Percentiles rank a stretch among this genome's conserved stretches.
These are phyloP conservation scores for Globisporangium acanthophoron DNA, from an alignment of 352 stramenopile genomes.

Conservation along the genomic window DNA sequence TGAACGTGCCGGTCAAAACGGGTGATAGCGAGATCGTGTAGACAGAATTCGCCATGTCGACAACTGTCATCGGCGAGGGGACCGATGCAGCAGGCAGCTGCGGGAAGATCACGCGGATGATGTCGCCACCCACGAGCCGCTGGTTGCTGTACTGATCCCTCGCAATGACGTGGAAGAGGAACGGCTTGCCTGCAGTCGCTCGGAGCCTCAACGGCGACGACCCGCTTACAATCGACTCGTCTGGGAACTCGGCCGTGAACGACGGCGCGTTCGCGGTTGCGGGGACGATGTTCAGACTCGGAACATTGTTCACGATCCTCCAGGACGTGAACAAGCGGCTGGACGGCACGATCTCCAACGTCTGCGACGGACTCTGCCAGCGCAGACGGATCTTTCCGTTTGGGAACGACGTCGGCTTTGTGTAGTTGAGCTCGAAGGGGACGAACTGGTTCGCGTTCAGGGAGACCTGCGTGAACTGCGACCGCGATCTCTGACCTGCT, in stretches of 20 bases:
- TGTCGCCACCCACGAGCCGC: slow-evolving; percentile 26
- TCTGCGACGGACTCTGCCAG: slow-evolving; percentile 56
- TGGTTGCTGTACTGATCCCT: slow-evolving; percentile 38
- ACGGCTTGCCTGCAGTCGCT: slow-evolving; percentile 13
- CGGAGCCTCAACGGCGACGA: not conserved
- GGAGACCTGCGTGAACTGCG: slow-evolving; percentile 11
- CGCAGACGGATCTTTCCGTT: slow-evolving; percentile 32
- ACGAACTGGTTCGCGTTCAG: slow-evolving; percentile 36
- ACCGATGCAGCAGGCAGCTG: slow-evolving; percentile 14
- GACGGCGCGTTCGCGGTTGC: slow-evolving; percentile 18
- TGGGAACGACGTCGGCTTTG: slow-evolving; percentile 27
- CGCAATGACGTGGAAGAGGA: slow-evolving; percentile 32
- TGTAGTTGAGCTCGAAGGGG: slow-evolving; percentile 41
- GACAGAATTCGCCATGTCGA: slow-evolving; percentile 30
- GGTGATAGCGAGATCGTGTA: slow-evolving; percentile 35
- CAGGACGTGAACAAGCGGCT: slow-evolving; percentile 45
- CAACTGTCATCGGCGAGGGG: slow-evolving; percentile 15
- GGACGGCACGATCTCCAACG: slow-evolving; percentile 31
- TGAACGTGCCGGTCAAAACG: slow-evolving; percentile 29
- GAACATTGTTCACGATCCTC: slow-evolving; percentile 52
- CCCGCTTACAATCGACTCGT: not conserved
- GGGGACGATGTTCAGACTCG: slow-evolving; percentile 34
- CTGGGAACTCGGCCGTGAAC: slow-evolving; percentile 35
- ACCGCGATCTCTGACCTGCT: slow-evolving; percentile 8
- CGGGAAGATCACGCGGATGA: slow-evolving; percentile 32